phyloP scores from a whole-genome alignment of 2,329 filamentous ascomycete species.

The Pseudogymnoascus sp. region DNA sequence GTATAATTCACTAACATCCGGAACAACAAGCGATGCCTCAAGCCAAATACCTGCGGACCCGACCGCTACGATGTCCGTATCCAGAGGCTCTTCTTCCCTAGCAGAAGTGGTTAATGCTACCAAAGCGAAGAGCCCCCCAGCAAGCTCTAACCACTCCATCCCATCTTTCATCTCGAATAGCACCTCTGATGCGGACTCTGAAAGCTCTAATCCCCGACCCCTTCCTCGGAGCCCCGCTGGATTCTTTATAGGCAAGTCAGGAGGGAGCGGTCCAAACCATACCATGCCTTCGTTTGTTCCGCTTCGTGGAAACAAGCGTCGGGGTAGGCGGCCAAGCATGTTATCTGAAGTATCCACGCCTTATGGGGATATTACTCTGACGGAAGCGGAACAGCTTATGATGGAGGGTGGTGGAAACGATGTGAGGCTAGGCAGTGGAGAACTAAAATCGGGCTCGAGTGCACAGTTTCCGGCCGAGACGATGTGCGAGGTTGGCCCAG shows the following conservation, averaged over 20 bases:
- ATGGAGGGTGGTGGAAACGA: neutral
- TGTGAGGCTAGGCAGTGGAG: neutral
- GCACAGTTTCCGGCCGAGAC: neutral
- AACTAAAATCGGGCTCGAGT: neutral
- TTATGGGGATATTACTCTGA: constrained; percentile 17
- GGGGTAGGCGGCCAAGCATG: constrained; percentile 22
- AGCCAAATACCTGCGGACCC: neutral
- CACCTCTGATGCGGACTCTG: neutral
- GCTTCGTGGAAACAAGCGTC: constrained; percentile 13
- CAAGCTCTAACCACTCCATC: neutral
- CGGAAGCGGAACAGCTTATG: neutral
- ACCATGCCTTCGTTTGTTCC: constrained; percentile 16
- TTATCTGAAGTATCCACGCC: constrained; percentile 27
- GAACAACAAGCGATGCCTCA: neutral
- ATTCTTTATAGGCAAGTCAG: neutral
- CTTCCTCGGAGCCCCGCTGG: neutral
- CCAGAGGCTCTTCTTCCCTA: neutral
- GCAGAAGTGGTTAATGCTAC: neutral
- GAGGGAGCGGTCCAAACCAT: neutral
- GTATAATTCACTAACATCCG: constrained; percentile 21
- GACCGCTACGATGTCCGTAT: neutral
- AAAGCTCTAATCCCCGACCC: neutral
- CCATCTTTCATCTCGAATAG: neutral
- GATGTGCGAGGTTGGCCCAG: neutral
- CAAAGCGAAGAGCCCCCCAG: neutral